Evolutionary conservation across 352 stramenopile species (phyloP).

Genomic region (Pythium phragmitis): DNA sequence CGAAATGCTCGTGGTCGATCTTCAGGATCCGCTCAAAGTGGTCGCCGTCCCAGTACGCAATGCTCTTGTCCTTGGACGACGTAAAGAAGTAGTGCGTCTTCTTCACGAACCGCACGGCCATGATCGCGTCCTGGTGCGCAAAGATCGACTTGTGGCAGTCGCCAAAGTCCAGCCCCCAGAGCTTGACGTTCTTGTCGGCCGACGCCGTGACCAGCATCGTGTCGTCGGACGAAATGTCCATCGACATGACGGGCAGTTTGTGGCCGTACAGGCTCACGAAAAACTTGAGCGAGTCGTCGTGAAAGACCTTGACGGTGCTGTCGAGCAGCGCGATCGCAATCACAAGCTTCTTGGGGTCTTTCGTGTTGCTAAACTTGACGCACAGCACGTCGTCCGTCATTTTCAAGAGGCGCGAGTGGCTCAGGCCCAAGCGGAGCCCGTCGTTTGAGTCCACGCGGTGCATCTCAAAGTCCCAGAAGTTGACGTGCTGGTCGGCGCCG

Average conservation of each 20-base stretch:
- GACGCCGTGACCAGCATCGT: slow-evolving; percentile 96
- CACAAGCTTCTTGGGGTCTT: slow-evolving; percentile 86
- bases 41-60: slow-evolving; percentile 99
- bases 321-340: slow-evolving; percentile 93
- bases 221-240: slow-evolving; percentile 98
- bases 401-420: slow-evolving; percentile 96
- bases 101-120: slow-evolving; percentile 93
- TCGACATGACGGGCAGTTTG: slow-evolving; percentile 97
- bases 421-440: slow-evolving; percentile 88
- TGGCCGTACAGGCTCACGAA: slow-evolving; percentile 99
- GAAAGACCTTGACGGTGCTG: slow-evolving; percentile 99
- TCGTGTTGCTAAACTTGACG: slow-evolving; percentile 95
- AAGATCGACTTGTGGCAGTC: slow-evolving; percentile 99
- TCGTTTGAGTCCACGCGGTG: slow-evolving; percentile 40
- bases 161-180: slow-evolving; percentile 99
- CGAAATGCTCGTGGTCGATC: slow-evolving; percentile 74
- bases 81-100: slow-evolving; percentile 99
- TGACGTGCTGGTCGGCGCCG: slow-evolving; percentile 96
- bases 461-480: slow-evolving; percentile 99
- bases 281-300: slow-evolving; percentile 99
- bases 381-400: slow-evolving; percentile 99
- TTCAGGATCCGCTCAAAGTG: slow-evolving; percentile 94
- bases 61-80: slow-evolving; percentile 96
- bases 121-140: slow-evolving; percentile 98
- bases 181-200: slow-evolving; percentile 99